phyloP scores from a whole-genome alignment of 768 basidiomycete species.

The Cantharellus cinnabarinus region DNA sequence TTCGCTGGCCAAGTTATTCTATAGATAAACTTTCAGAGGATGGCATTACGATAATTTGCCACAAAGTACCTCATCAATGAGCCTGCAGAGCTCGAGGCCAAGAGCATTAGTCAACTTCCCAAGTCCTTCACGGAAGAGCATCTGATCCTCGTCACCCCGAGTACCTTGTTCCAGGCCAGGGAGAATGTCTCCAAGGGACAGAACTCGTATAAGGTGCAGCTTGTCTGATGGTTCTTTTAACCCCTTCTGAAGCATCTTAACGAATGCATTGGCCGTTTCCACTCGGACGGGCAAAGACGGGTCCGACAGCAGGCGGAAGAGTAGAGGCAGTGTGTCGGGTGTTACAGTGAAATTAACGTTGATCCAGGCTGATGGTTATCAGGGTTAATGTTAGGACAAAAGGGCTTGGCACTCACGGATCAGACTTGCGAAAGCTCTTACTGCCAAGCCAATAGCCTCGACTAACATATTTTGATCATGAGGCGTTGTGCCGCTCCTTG shows the following conservation, averaged over 20 bases:
- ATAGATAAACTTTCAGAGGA: background rate
- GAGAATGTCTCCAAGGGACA: constrained; percentile 67
- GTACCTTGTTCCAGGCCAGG: constrained; percentile 64
- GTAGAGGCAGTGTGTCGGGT: constrained; percentile 62
- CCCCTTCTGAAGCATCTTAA: constrained; percentile 77
- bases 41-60: background rate
- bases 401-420: constrained; percentile 44
- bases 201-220: constrained; percentile 70
- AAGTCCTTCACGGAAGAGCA: constrained; percentile 73
- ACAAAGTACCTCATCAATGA: constrained; percentile 43
- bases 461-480: constrained; percentile 35
- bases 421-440: constrained; percentile 80
- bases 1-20: constrained; percentile 21
- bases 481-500: constrained; percentile 12
- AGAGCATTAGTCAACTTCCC: constrained; percentile 65
- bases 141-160: constrained; percentile 57
- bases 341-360: constrained; percentile 94
- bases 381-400: background rate
- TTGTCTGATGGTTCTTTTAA: constrained; percentile 83
- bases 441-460: constrained; percentile 82
- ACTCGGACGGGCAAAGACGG: constrained; percentile 59
- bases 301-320: constrained; percentile 69
- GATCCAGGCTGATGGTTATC: constrained; percentile 58
- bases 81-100: constrained; percentile 64
- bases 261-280: constrained; percentile 59